These are phyloP conservation scores for Kwoniella dejecticola DNA, from an alignment of 768 basidiomycete species.

Conservation along the genomic window DNA sequence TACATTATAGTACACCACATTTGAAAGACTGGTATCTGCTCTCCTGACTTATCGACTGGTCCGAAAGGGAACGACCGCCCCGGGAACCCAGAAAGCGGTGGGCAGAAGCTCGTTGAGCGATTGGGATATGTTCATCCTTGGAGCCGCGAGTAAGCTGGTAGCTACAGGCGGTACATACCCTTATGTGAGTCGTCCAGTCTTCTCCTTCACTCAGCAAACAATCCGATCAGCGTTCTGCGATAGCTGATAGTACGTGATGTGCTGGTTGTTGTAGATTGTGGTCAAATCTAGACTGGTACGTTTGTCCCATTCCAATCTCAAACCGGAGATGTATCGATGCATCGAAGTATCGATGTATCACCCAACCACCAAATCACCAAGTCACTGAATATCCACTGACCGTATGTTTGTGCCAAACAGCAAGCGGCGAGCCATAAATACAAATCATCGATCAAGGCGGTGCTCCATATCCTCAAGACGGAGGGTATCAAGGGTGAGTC, in stretches of 20 bases:
- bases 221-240: neutral
- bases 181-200: slow-evolving; percentile 61
- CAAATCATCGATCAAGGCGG: slow-evolving; percentile 72
- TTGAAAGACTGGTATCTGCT: slow-evolving; percentile 90
- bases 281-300: slow-evolving; percentile 56
- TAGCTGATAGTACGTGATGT: neutral
- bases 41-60: slow-evolving; percentile 67
- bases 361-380: no score
- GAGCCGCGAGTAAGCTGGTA: slow-evolving; percentile 83
- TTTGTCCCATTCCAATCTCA: neutral
- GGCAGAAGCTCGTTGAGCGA: slow-evolving; percentile 66
- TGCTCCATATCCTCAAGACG: slow-evolving; percentile 73
- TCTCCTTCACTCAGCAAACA: neutral
- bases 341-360: no score
- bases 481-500: slow-evolving; percentile 61
- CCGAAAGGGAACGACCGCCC: slow-evolving; percentile 61
- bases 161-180: slow-evolving; percentile 70
- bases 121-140: slow-evolving; percentile 91
- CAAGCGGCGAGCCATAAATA: slow-evolving; percentile 69
- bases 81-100: slow-evolving; percentile 54
- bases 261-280: slow-evolving; percentile 40
- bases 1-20: slow-evolving; percentile 89
- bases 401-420: slow-evolving; percentile 35
- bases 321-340: no score
- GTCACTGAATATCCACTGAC: no score